phyloP scores from a whole-genome alignment of 192 early-diverging fungal species.

The Backusella tuberculispora region DNA sequence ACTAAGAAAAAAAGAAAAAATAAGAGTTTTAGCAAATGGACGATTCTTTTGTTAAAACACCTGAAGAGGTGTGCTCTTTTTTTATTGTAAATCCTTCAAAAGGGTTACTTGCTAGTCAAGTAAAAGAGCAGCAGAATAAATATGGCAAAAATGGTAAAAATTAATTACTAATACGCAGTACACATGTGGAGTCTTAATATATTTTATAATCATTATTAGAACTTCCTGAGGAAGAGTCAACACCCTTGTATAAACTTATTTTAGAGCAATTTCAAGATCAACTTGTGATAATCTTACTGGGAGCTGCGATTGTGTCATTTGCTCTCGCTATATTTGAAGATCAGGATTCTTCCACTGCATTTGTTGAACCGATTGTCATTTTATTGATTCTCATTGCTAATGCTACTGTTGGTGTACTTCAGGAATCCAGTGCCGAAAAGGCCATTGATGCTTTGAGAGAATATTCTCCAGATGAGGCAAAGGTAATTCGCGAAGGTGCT shows the following conservation, averaged over 20 bases:
- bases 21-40: slow-evolving; percentile 17
- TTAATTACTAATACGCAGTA: background rate
- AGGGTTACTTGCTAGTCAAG: slow-evolving; percentile 73
- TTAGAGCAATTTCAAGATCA: slow-evolving; percentile 99
- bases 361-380: slow-evolving; percentile 98
- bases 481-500: slow-evolving; percentile 80
- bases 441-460: slow-evolving; percentile 97
- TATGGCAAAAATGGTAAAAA: slow-evolving; percentile 80
- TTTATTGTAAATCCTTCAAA: slow-evolving; percentile 67
- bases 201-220: slow-evolving; percentile 49
- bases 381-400: slow-evolving; percentile 98
- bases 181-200: slow-evolving; percentile 16
- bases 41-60: slow-evolving; percentile 30
- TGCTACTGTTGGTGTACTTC: slow-evolving; percentile 94
- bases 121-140: slow-evolving; percentile 57
- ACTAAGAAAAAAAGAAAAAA: no score
- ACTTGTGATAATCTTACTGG: slow-evolving; percentile 93
- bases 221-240: slow-evolving; percentile 88
- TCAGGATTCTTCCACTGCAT: slow-evolving; percentile 74
- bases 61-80: slow-evolving; percentile 47
- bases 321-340: slow-evolving; percentile 91
- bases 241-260: slow-evolving; percentile 92
- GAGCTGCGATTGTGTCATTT: slow-evolving; percentile 91
- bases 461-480: slow-evolving; percentile 95
- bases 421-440: slow-evolving; percentile 96